Base-by-base conservation (phyloP, 2,329 filamentous ascomycete genomes). In the Cordyceps pruinosa region DNA sequence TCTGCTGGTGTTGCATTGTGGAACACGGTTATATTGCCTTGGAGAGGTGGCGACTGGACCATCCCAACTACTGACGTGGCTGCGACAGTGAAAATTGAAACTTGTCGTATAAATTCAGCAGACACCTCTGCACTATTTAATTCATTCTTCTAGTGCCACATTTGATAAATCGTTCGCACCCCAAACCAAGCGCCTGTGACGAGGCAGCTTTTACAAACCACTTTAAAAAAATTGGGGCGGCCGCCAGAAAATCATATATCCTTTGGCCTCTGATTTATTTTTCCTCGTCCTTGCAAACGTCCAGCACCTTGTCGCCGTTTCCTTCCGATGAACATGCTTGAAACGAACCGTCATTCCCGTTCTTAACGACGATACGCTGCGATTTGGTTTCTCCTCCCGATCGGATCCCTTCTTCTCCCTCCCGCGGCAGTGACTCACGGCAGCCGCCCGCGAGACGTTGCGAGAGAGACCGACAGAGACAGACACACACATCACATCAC, bases 181-280 rank as follows among this genome's bases (percentile, higher is more conserved):
- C 30, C 4, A 23, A 21, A 41, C 9, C n/a, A 2, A 8, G 8
- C 37, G 21, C 47, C 19, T 25, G 26, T 12, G 26, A 44, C 26
- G 19, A 28, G 39, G 26, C 28, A 28, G 26, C 37, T 44, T 35
- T 34, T 28, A 39, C 34, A 28, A 48, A 25, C 26, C 32, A 21
- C 19, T n/a, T 10, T 12, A 48, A 39, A 46, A 53, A 55, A 55
- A 55, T 55, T 21, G 52, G 52, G 52, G 21, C 52, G n/a, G 23
- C 23, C 30, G 17, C 5, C 4, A 45, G 52, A 47, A 55, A 55
- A 55, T 47, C 52, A 35, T 25, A 25, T 55, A 42, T 34, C 52
- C 39, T 47, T 47, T n/a, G 19, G 23, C 50, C 17, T 47, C 32
- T 39, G n/a, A n/a, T n/a, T 34, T n/a, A 12, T 39, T 23, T 32